Evolutionary conservation across 2,329 filamentous ascomycete species (phyloP).

Genomic region (Chalaropsis thielavioides): DNA sequence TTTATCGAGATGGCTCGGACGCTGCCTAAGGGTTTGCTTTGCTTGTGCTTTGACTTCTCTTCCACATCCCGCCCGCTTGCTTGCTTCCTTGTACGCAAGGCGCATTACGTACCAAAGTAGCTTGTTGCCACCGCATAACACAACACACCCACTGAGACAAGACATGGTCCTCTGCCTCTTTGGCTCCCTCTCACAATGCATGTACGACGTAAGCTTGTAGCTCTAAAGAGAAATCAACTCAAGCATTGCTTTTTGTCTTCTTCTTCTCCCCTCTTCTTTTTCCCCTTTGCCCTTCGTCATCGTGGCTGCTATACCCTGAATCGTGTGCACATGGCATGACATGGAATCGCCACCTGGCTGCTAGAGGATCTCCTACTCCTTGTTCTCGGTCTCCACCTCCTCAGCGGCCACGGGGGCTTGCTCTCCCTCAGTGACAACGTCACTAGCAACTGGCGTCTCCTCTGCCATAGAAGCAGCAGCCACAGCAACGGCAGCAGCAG

Average conservation of each 20-base stretch:
- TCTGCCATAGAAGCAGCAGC: background rate
- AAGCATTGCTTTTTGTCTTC: too few relatives aligned
- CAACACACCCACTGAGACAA: background rate
- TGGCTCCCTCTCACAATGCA: background rate
- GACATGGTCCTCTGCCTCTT: background rate
- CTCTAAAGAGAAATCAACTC: background rate
- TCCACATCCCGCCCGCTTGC: background rate
- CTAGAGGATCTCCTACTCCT: conserved; percentile 2
- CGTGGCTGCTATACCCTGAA: background rate
- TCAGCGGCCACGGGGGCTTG: background rate
- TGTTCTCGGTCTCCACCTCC: conserved; percentile 1
- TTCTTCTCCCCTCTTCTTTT: background rate
- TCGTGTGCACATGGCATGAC: background rate
- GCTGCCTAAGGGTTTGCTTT: background rate
- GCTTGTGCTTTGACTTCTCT: background rate
- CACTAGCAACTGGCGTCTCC: conserved; percentile 11
- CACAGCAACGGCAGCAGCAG: background rate
- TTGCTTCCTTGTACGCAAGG: background rate
- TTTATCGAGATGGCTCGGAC: background rate
- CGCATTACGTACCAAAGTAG: background rate
- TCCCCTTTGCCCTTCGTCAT: background rate
- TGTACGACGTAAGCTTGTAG: background rate
- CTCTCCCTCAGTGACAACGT: conserved; percentile 16
- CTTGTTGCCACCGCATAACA: background rate
- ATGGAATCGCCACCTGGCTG: background rate